Conservation (phyloP, 805 yeast species). For the Saccharomycopsis malanga region DNA sequence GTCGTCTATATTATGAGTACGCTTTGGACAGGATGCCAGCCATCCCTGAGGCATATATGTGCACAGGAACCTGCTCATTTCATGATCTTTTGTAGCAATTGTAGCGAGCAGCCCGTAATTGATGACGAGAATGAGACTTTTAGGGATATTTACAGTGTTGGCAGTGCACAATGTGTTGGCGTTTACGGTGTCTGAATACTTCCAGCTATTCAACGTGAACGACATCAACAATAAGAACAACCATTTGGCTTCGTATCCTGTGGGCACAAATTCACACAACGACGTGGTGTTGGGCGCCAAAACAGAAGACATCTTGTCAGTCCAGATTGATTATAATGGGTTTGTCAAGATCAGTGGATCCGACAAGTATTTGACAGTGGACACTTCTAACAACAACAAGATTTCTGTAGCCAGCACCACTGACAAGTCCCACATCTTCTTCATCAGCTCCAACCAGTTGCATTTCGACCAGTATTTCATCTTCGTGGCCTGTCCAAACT, state of each 20-base stretch:
- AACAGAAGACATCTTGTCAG: neutral
- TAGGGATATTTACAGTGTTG: no score
- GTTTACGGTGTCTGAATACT: constrained; percentile 23
- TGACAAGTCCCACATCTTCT: constrained; percentile 16
- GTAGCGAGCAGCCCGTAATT: no score
- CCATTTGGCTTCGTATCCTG: constrained; percentile 2
- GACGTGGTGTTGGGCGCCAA: constrained; percentile 7
- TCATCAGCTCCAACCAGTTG: constrained; percentile 9
- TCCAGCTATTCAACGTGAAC: constrained; percentile 23
- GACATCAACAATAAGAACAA: constrained; percentile 11
- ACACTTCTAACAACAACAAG: constrained; percentile 6
- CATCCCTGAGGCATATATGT: no score
- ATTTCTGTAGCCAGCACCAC: neutral
- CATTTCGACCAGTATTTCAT: constrained; percentile 17
- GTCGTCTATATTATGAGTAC: no score
- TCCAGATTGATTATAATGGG: constrained; percentile 19
- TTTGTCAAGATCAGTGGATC: constrained; percentile 2
- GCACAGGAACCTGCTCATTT: no score
- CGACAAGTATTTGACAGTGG: constrained; percentile 12
- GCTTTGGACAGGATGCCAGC: no score
- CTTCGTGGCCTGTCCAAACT: constrained; percentile 15
- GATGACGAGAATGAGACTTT: no score
- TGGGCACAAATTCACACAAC: constrained; percentile 1
- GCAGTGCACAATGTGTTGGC: no score
- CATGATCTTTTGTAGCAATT: no score